phyloP scores from a whole-genome alignment of 305 asterid genomes.

The Lippia alba region DNA sequence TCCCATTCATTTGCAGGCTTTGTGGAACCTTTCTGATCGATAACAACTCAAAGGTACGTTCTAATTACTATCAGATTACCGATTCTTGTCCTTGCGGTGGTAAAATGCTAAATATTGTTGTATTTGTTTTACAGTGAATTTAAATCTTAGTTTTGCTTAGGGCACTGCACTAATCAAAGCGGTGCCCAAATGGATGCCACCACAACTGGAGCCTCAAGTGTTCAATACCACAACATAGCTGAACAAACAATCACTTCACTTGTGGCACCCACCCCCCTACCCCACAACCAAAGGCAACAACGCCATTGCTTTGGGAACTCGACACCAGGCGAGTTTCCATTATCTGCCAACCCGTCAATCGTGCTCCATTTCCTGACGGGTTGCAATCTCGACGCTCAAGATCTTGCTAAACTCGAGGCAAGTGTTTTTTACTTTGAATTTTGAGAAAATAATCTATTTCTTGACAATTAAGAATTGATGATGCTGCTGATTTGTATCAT shows the following conservation, averaged over 20 bases:
- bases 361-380: constrained; percentile 93
- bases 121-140: constrained; percentile 37
- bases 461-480: constrained; percentile 57
- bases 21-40: constrained; percentile 46
- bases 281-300: constrained; percentile 52
- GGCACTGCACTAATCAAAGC: constrained; percentile 66
- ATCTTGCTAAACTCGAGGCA: constrained; percentile 97
- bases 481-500: constrained; percentile 77
- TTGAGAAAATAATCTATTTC: constrained; percentile 4
- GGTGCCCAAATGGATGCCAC: constrained; percentile 96
- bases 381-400: constrained; percentile 79
- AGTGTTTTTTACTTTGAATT: constrained; percentile 39
- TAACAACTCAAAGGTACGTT: constrained; percentile 51
- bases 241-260: constrained; percentile 64
- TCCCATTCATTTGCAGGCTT: constrained; percentile 50
- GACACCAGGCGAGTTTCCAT: constrained; percentile 90
- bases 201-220: constrained; percentile 69
- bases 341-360: constrained; percentile 88
- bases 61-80: constrained; percentile 4
- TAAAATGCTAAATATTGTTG: background rate
- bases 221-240: constrained; percentile 70
- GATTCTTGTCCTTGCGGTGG: background rate
- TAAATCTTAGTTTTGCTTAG: constrained; percentile 42
- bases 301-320: constrained; percentile 78
- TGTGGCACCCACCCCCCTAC: constrained; percentile 50